Percentiles rank a stretch among this genome's conserved stretches.
Evolutionary conservation across 2,329 filamentous ascomycete genomes (phyloP).

Genomic region (Aureobasidium lini): DNA sequence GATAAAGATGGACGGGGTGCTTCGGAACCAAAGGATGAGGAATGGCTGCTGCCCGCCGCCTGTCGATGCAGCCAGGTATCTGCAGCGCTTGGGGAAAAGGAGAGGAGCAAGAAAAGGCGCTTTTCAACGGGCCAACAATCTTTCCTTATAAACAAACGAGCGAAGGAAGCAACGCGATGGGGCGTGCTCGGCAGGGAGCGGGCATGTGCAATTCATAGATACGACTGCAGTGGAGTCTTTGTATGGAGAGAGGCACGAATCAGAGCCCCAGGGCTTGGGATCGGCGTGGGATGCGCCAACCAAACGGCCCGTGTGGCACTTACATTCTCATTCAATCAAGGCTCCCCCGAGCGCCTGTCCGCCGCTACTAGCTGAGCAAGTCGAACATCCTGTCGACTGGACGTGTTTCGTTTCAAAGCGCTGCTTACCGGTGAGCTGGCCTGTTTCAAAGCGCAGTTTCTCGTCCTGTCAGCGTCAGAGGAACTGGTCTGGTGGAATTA

Average conservation of each 20-base stretch:
- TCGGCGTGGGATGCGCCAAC: conserved; percentile 9
- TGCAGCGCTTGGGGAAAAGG: conserved; percentile 4
- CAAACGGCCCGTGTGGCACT: conserved; percentile 9
- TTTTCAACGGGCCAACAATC: background rate
- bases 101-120: background rate
- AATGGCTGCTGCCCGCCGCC: conserved; percentile 4
- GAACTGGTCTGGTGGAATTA: background rate
- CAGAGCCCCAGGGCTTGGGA: conserved; percentile 1
- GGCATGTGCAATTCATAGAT: conserved; percentile 4
- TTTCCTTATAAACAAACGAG: background rate
- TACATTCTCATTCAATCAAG: background rate
- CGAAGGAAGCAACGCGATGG: background rate
- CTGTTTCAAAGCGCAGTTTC: background rate
- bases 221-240: conserved; percentile 7
- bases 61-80: conserved; percentile 6
- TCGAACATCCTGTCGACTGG: background rate
- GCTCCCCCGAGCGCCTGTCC: background rate
- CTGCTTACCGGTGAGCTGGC: background rate
- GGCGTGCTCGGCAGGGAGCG: conserved; percentile 8
- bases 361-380: background rate
- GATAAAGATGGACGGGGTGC: background rate
- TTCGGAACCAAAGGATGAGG: background rate
- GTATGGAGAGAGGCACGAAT: conserved; percentile 7
- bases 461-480: conserved; percentile 1
- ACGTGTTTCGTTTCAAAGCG: background rate